Base-by-base conservation (phyloP, 148 eudicot genomes). In the Limonium bicolor region DNA sequence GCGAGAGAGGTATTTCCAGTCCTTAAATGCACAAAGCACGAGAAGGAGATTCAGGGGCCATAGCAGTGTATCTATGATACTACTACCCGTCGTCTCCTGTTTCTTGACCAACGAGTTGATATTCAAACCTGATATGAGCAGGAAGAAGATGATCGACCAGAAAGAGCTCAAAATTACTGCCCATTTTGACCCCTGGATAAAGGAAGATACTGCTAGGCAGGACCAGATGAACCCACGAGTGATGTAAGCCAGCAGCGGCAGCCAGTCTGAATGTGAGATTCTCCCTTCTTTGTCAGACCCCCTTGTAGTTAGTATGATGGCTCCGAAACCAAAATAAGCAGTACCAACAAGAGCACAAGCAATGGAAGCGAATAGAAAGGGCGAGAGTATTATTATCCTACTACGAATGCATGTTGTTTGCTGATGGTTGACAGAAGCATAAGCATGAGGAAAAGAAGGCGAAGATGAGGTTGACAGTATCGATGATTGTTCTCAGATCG, bases 1-100 rank as follows among this genome's bases (percentile, higher is more conserved):
- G 30, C 28, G 43, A 1, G 18, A 20, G 17, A 56, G 48, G 22
- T 8, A 36, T 42, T 43, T 20, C 28, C 61, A 37, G 42, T 54
- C 59, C 22, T 67, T 67, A 20, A 54, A 50, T 25, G 64, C 74
- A 43, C 65, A 69, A 32, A 67, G 33, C 12, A 70, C 38, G 33
- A 80, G 80, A 45, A 76, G 54, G 46, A 53, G 58, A 46, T 42
- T 80, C 24, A 55, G 77, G 27, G 59, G 13, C 83, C 83, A 80
- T 36, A 70, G 41, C 27, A 68, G 29, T 16, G 50, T 19, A 36
- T 73, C 66, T n/a, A 67, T 25, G 41, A 59, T 30, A n/a, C n/a
- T n/a, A n/a, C n/a, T n/a, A n/a, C n/a, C n/a, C 27, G 28, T 39
- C 21, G 67, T 26, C 13, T 37, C n/a, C 27, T 43, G 57, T 7